phyloP scores from a whole-genome alignment of 1,284 basidiomycete genomes.

The Pascua guehoae region DNA sequence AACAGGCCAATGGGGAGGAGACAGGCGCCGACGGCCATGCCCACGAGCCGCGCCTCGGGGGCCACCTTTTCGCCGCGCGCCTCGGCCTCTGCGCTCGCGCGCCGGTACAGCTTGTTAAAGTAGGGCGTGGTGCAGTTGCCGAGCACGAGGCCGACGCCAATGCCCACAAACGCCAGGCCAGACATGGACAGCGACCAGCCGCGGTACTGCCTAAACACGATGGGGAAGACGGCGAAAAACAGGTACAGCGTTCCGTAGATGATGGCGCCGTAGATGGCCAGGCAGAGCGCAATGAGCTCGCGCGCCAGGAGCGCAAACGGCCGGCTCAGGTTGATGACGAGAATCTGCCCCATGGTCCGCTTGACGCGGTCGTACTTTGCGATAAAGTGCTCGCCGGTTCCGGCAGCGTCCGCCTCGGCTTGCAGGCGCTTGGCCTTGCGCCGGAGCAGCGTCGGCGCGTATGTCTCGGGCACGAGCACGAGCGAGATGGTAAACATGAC shows the following conservation, averaged over 20 bases:
- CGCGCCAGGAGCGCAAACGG: conserved; percentile 64
- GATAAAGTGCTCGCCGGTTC: conserved; percentile 49
- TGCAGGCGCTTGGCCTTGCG: conserved; percentile 56
- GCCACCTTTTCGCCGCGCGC: conserved; percentile 55
- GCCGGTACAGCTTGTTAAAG: conserved; percentile 57
- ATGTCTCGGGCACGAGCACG: conserved; percentile 53
- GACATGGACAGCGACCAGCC: conserved; percentile 8
- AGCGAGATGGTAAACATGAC: conserved; percentile 51
- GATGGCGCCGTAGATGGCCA: conserved; percentile 58
- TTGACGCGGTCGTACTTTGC: conserved; percentile 58
- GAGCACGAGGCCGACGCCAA: conserved; percentile 59
- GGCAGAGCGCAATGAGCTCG: conserved; percentile 65
- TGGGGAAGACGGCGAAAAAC: conserved; percentile 51
- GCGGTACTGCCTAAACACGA: conserved; percentile 55
- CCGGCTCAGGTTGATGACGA: conserved; percentile 52
- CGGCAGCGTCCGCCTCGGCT: conserved; percentile 49
- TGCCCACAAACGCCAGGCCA: conserved; percentile 62
- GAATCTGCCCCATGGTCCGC: conserved; percentile 48
- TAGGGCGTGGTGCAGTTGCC: conserved; percentile 51
- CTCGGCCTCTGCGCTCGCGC: conserved; percentile 53
- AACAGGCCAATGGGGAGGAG: conserved; percentile 62
- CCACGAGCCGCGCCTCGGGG: conserved; percentile 57
- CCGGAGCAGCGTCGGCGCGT: conserved; percentile 64
- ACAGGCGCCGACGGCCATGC: conserved; percentile 58
- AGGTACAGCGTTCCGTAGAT: conserved; percentile 44